Evolutionary conservation across 2,329 filamentous ascomycete species (phyloP), one percentile per base, ranked within the genome.

Genomic region (Cladosporium sphaerospermum): DNA sequence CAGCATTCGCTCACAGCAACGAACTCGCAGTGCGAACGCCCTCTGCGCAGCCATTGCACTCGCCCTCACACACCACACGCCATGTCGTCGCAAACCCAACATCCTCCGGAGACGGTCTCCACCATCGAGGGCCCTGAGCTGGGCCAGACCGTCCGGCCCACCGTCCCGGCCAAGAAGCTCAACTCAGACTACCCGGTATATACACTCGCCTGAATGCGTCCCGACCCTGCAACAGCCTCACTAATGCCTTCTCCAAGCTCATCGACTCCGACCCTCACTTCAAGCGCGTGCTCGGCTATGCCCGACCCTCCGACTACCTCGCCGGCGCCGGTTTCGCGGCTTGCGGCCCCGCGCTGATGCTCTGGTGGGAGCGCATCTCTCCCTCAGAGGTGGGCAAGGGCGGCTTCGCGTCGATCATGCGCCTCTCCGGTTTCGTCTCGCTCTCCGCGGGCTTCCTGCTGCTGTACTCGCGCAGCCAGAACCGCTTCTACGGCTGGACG

Each of bases 201-300:
- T 28, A 44, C 32, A 44, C 18, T 9, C 18, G 19, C 19, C 46
- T 6, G 23, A 4, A 49, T 49, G 37, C 46, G 40, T 32, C 19
- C 51, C 23, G 43, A 40, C n/a, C 32, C 37, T 36, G 46, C 45
- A 40, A 39, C 45, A 34, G 42, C 16, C 56, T 54, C 34, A 61
- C 59, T 59, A 54, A 58, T 58, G 59, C 69, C 36, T 14, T 39
- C 28, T 49, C 49, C 46, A 75, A 99, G 93, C 87, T 97, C 76
- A 97, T 99, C 74, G 93, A 99, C 78, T 95, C 89, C 77, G 93
- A 99, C 75, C 93, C 93, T 66, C 93, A 99, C 74, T 86, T 97
- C 73, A 89, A 84, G 73, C 86, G 93, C 69, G 93, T 97, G 14
- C 71, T 96, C 59, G 74, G 83, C 67, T 99, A 99, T 80, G 88